phyloP scores from a whole-genome alignment of 176 grass and related monocot genomes.

The Tillandsia fasciculata region DNA sequence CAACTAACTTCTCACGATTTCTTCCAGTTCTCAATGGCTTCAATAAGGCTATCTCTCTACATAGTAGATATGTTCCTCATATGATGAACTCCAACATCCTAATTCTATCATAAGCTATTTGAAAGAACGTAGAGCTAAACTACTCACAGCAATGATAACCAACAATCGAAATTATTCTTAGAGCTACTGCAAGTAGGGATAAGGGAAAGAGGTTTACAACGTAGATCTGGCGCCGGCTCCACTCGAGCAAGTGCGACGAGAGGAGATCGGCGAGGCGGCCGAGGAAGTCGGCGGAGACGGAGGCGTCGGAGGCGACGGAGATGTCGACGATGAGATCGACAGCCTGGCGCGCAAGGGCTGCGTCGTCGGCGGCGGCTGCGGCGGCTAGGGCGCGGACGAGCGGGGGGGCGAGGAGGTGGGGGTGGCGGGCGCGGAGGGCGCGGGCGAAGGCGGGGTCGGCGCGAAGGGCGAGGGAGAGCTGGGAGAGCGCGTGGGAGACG shows the following conservation, averaged over 20 bases:
- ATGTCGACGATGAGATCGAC: slow-evolving; percentile 53
- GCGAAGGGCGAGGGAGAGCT: slow-evolving; percentile 60
- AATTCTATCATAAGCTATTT: too few species aligned
- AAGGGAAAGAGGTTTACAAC: slow-evolving; percentile 24
- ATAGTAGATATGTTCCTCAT: too few species aligned
- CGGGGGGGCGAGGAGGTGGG: slow-evolving; percentile 50
- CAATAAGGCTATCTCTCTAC: too few species aligned
- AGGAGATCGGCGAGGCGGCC: slow-evolving; percentile 46
- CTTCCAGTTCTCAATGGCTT: too few species aligned
- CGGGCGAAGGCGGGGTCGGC: slow-evolving; percentile 16
- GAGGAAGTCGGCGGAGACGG: slow-evolving; percentile 58
- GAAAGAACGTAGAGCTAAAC: too few species aligned
- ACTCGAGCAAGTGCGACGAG: slow-evolving; percentile 21
- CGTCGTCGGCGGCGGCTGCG: slow-evolving; percentile 36
- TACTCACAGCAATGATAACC: too few species aligned
- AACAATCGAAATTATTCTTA: not conserved
- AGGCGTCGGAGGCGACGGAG: slow-evolving; percentile 28
- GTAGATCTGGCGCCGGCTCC: slow-evolving; percentile 61
- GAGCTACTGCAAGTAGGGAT: not conserved
- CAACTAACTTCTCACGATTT: too few species aligned
- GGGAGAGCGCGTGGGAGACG: slow-evolving; percentile 74
- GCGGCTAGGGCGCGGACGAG: slow-evolving; percentile 41
- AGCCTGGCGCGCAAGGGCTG: slow-evolving; percentile 38
- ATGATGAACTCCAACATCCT: too few species aligned
- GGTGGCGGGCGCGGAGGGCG: slow-evolving; percentile 38